phyloP scores from a whole-genome alignment of 2,329 filamentous ascomycete genomes.

The Pseudogymnoascus sp. region DNA sequence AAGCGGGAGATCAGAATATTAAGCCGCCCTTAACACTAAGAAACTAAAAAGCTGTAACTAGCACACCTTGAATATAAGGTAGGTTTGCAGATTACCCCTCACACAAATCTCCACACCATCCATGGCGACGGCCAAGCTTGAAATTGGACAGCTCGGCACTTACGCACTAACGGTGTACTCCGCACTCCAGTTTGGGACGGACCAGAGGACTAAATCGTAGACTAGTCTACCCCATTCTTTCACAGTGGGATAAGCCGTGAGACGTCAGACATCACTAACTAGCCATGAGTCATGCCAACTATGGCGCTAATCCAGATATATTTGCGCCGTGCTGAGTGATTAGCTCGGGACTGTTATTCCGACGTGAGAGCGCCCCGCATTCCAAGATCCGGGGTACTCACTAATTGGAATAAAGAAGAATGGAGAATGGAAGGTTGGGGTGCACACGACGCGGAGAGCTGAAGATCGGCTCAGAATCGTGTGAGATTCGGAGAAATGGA shows the following conservation, averaged over 20 bases:
- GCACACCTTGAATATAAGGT: no score
- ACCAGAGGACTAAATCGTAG: neutral
- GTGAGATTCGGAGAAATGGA: neutral
- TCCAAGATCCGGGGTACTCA: neutral
- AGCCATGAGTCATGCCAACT: neutral
- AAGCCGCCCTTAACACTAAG: neutral
- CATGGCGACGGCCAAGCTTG: neutral
- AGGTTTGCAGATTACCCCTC: neutral
- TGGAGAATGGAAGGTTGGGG: neutral
- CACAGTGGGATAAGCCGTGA: neutral
- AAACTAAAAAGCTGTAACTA: neutral
- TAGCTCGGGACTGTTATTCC: neutral
- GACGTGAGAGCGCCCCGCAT: neutral
- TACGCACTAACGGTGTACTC: neutral
- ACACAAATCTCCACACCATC: neutral
- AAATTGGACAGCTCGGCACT: neutral
- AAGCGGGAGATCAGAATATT: neutral
- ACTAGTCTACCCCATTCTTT: neutral
- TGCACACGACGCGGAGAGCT: neutral
- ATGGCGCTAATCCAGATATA: neutral
- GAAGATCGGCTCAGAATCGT: neutral
- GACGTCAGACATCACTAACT: neutral
- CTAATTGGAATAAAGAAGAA: neutral
- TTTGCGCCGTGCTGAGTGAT: neutral
- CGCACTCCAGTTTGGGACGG: neutral